These are phyloP conservation scores for Cladobotryum mycophilum DNA, from an alignment of 2,329 filamentous ascomycete genomes.

Conservation along the genomic window DNA sequence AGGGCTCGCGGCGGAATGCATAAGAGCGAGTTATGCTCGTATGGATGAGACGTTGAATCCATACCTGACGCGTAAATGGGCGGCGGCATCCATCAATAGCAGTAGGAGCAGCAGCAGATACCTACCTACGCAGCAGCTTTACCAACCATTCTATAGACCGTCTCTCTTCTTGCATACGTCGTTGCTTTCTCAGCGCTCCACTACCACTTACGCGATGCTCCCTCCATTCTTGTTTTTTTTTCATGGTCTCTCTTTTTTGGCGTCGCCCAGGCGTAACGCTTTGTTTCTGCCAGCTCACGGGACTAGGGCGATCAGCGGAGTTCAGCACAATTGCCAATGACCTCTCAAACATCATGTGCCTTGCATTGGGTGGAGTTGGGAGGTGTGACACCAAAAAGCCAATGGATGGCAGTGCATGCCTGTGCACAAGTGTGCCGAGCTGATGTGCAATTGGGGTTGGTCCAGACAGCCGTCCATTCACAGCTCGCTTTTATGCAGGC, in stretches of 20 bases:
- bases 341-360: conserved; percentile 12
- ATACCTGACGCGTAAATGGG: too few species aligned
- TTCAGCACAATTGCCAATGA: conserved; percentile 6
- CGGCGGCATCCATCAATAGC: too few species aligned
- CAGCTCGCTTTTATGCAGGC: conserved; percentile 28
- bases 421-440: conserved; percentile 12
- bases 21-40: too few species aligned
- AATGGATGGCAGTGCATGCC: conserved; percentile 13
- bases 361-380: conserved; percentile 14
- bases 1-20: too few species aligned
- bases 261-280: conserved; percentile 6
- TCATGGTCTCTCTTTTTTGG: conserved; percentile 1
- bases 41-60: too few species aligned
- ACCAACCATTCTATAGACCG: too few species aligned
- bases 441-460: conserved; percentile 18
- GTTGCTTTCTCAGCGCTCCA: too few species aligned
- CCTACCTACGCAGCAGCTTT: too few species aligned
- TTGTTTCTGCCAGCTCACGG: conserved; percentile 1
- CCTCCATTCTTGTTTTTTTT: neutral
- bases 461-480: conserved; percentile 23
- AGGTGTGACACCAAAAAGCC: conserved; percentile 11
- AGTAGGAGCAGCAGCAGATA: too few species aligned
- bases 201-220: too few species aligned
- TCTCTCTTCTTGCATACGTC: too few species aligned
- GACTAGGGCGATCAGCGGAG: conserved; percentile 2